Evolutionary conservation across 495 filamentous ascomycete genomes (phyloP).

Genomic region (Podospora fimiseda): DNA sequence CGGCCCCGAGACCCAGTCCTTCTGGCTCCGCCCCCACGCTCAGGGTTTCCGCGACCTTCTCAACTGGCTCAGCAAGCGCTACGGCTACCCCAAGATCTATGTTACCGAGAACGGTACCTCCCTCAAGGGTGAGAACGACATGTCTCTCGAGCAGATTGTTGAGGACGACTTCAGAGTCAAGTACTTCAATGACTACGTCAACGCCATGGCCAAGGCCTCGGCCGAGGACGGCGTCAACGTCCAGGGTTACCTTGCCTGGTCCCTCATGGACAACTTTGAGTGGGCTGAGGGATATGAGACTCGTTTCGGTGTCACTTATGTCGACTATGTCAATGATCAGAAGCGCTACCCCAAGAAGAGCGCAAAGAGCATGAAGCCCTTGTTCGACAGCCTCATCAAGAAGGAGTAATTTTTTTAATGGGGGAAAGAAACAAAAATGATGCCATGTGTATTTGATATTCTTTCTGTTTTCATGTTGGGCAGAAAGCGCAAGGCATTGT

Average conservation of each 20-base stretch:
- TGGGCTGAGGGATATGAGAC: constrained; percentile 79
- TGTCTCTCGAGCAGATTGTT: constrained; percentile 59
- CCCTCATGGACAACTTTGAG: constrained; percentile 68
- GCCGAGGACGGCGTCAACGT: constrained; percentile 64
- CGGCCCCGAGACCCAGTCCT: constrained; percentile 67
- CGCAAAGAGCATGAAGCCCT: constrained; percentile 55
- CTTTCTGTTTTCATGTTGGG: neutral
- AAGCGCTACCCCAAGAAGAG: constrained; percentile 75
- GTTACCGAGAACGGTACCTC: constrained; percentile 80
- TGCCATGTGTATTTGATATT: too few relatives aligned
- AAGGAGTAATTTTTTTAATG: constrained; percentile 26
- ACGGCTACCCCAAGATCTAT: constrained; percentile 66
- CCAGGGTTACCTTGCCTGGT: constrained; percentile 72
- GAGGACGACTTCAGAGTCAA: constrained; percentile 68
- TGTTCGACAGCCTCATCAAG: constrained; percentile 56
- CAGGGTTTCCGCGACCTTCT: constrained; percentile 70
- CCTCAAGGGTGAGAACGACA: constrained; percentile 70
- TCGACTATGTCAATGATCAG: constrained; percentile 69
- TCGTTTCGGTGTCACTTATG: constrained; percentile 72
- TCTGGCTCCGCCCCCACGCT: constrained; percentile 66
- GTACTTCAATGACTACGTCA: constrained; percentile 69
- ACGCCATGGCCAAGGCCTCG: constrained; percentile 62
- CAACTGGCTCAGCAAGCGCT: constrained; percentile 72
- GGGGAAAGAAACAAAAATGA: neutral
- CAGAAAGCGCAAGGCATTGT: neutral